Evolutionary conservation across 75 land plant species (phyloP), one percentile per base, ranked within the genome.

Genomic region (Sequoia sempervirens): DNA sequence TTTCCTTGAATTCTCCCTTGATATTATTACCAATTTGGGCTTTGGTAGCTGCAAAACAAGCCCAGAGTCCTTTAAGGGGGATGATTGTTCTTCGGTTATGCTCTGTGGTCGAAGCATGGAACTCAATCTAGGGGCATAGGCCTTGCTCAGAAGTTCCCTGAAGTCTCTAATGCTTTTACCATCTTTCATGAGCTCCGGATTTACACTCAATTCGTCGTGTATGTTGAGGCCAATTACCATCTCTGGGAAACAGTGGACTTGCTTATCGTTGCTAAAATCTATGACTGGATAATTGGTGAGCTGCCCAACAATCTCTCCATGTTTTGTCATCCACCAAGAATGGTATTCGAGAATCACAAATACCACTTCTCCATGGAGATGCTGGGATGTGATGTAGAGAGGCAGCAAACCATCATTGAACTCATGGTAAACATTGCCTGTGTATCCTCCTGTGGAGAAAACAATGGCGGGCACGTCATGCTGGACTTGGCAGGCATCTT

Each of bases 371-470:
- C 85, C 80, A 23, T 84, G 72, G 47, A 84, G 91, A 50, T 82
- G 81, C 75, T 88, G 85, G 11, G 90, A 79, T 4, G 91, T 88
- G 54, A 88, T 80, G 82, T 81, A 90, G 41, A 90, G 85, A 10
- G 91, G 91, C 40, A 95, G 43, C 45, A 95, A 80, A 37, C 93
- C 96, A 81, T 95, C 95, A 84, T 92, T 92, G 89, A 95, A 95
- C 68, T 93, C 97, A 73, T 95, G 97, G 85, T 91, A 95, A 34
- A 92, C 85, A 73, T 93, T 95, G 41, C 97, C 95, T 18, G 94
- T 92, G 87, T 92, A 95, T 3, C 97, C 95, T 69, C 94, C 94
- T 0, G 92, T 92, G 20, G 94, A 94, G 90, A 95, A 95, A 70
- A 95, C 75, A 28, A 95, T 75, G 15, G 93, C 97, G 0, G 94